These are phyloP conservation scores for Tieghemiomyces parasiticus DNA, from an alignment of 192 early-diverging fungal genomes.

Conservation along the genomic window DNA sequence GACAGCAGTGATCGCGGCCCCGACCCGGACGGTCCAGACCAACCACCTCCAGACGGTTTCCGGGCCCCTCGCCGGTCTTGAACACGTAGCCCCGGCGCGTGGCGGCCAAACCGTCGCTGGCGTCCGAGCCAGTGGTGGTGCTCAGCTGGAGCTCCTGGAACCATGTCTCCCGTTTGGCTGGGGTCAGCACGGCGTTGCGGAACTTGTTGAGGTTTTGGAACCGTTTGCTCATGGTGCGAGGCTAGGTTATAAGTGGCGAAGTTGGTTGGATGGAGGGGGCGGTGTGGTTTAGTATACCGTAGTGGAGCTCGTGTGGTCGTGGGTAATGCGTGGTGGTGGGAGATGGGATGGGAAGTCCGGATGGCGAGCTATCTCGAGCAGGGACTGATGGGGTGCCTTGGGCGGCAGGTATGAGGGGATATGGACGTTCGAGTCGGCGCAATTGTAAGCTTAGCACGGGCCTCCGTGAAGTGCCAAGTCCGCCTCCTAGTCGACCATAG, in stretches of 20 bases:
- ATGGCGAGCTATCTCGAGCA: too few species aligned
- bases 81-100: background rate
- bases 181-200: constrained; percentile 8
- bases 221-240: background rate
- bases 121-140: background rate
- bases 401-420: too few species aligned
- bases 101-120: constrained; percentile 6
- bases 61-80: background rate
- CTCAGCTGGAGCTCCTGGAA: constrained; percentile 9
- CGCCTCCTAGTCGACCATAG: too few species aligned
- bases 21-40: background rate
- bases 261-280: too few species aligned
- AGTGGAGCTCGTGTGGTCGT: too few species aligned
- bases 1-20: background rate
- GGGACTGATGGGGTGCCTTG: too few species aligned
- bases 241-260: background rate
- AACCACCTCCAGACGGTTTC: background rate
- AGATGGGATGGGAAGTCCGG: too few species aligned
- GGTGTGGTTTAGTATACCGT: too few species aligned
- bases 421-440: too few species aligned
- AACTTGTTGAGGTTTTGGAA: constrained; percentile 1
- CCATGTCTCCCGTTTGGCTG: constrained; percentile 11
- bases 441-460: too few species aligned
- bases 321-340: too few species aligned
- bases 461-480: too few species aligned